These are phyloP conservation scores for Penicillium simplicissimum DNA, from an alignment of 495 filamentous ascomycete species.

Conservation along the genomic window DNA sequence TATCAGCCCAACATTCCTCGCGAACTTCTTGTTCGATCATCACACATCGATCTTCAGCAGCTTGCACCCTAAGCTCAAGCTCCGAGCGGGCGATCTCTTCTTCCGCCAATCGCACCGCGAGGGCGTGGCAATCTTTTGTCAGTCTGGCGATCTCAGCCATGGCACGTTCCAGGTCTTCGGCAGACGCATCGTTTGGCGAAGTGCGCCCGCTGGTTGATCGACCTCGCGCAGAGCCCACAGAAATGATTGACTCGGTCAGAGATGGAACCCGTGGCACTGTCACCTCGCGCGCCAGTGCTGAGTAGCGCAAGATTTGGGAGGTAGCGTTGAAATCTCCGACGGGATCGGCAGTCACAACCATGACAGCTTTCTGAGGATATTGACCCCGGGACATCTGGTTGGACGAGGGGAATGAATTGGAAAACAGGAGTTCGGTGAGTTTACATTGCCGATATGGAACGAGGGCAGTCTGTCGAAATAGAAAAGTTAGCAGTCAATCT, in stretches of 20 bases:
- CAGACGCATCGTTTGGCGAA: conserved; percentile 51
- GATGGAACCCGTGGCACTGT: conserved; percentile 88
- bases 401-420: conserved; percentile 83
- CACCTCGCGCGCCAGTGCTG: conserved; percentile 88
- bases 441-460: conserved; percentile 96
- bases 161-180: conserved; percentile 74
- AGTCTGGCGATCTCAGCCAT: conserved; percentile 73
- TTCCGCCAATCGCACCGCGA: conserved; percentile 58
- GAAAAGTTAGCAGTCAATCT: conserved; percentile 11
- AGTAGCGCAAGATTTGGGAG: conserved; percentile 93
- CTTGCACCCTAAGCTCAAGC: conserved; percentile 52
- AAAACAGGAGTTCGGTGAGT: conserved; percentile 93
- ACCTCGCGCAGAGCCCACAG: conserved; percentile 38
- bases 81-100: conserved; percentile 61
- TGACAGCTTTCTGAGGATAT: conserved; percentile 82
- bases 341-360: conserved; percentile 97
- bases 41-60: conserved; percentile 65
- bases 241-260: conserved; percentile 62
- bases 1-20: conserved; percentile 86
- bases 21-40: conserved; percentile 82
- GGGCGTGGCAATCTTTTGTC: conserved; percentile 67
- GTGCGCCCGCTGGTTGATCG: conserved; percentile 46
- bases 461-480: conserved; percentile 58
- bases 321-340: conserved; percentile 95
- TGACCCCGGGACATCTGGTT: conserved; percentile 54